Percentiles rank a stretch among this genome's conserved stretches.
Conservation (phyloP, 1,284 basidiomycete genomes). For the Boletus mariae region DNA sequence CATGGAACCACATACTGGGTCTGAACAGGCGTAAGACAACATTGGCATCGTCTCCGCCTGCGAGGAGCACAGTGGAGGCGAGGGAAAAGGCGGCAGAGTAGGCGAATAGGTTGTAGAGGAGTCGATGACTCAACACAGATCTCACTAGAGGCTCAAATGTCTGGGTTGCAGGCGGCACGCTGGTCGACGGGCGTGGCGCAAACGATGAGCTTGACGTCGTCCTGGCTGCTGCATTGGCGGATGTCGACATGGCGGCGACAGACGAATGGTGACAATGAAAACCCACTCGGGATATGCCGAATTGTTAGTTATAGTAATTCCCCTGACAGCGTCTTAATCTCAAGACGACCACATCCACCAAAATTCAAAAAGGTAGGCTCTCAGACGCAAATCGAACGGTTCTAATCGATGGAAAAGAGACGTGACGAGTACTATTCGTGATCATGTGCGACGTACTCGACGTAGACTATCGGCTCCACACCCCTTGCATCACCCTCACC, state of each 20-base stretch:
- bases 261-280: not conserved
- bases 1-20: slow-evolving; percentile 29
- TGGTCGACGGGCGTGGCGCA: slow-evolving; percentile 42
- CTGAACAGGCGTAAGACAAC: slow-evolving; percentile 22
- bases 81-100: slow-evolving; percentile 49
- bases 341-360: no score
- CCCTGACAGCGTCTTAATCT: no score
- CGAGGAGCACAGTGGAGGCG: slow-evolving; percentile 36
- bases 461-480: no score
- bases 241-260: slow-evolving; percentile 7
- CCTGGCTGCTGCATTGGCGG: not conserved
- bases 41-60: slow-evolving; percentile 11
- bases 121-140: slow-evolving; percentile 51
- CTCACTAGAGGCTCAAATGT: slow-evolving; percentile 61
- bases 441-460: no score
- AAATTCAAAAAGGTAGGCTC: no score
- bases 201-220: slow-evolving; percentile 31
- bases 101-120: slow-evolving; percentile 49
- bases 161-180: slow-evolving; percentile 46
- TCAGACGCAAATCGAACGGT: no score
- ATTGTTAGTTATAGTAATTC: no score
- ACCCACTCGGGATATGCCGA: not conserved
- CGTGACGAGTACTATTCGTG: no score
- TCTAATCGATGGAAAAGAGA: no score
- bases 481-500: no score